phyloP scores from a whole-genome alignment of 495 filamentous ascomycete species.

The Mytilinidion resinicola region DNA sequence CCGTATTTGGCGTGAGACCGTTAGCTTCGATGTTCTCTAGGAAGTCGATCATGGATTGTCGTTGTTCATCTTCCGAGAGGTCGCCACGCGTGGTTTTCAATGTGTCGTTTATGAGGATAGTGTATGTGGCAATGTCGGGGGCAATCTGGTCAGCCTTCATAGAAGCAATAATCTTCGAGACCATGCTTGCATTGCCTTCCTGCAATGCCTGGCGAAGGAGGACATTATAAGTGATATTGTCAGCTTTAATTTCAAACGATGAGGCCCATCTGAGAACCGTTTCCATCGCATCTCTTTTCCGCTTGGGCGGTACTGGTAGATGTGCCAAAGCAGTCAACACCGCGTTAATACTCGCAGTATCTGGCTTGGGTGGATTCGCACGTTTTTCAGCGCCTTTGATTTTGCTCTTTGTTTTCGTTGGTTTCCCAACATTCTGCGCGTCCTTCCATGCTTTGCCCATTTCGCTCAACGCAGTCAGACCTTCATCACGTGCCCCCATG shows the following conservation, averaged over 20 bases:
- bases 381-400: background rate
- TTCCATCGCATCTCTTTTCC: conserved; percentile 32
- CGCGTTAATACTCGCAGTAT: conserved; percentile 57
- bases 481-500: conserved; percentile 41
- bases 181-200: conserved; percentile 33
- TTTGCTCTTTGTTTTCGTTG: background rate
- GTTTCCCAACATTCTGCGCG: conserved; percentile 1
- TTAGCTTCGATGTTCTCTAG: conserved; percentile 48
- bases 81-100: conserved; percentile 33
- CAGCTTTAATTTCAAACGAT: conserved; percentile 50
- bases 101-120: conserved; percentile 47
- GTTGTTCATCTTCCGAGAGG: conserved; percentile 34
- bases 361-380: conserved; percentile 43
- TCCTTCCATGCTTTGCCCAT: conserved; percentile 43
- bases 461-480: conserved; percentile 51
- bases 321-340: conserved; percentile 46
- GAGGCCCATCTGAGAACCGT: conserved; percentile 54
- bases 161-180: conserved; percentile 40
- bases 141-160: conserved; percentile 44
- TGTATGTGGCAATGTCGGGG: conserved; percentile 50
- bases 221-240: conserved; percentile 63
- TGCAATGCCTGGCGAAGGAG: conserved; percentile 53
- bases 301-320: conserved; percentile 27
- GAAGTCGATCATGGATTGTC: conserved; percentile 36
- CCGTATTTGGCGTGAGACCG: conserved; percentile 49